These are phyloP conservation scores for Metschnikowia anglica DNA, from an alignment of 805 yeast genomes.

Conservation along the genomic window DNA sequence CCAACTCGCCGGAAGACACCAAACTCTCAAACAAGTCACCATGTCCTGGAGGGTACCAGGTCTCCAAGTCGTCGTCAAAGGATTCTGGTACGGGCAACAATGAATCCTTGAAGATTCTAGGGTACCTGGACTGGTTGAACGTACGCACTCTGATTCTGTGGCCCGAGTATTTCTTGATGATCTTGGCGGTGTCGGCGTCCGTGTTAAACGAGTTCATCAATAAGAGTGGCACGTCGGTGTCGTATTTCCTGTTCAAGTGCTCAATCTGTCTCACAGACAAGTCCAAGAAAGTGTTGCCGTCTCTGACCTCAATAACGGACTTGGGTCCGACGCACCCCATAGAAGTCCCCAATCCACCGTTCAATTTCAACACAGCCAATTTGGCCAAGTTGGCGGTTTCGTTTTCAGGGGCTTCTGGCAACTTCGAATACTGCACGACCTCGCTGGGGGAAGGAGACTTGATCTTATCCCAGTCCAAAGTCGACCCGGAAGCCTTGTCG, in stretches of 20 bases:
- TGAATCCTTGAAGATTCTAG: constrained; percentile 95
- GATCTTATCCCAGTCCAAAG: constrained; percentile 93
- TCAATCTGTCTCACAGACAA: constrained; percentile 96
- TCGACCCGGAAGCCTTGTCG: constrained; percentile 82
- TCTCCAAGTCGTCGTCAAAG: constrained; percentile 68
- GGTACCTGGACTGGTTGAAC: constrained; percentile 97
- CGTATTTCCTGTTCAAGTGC: constrained; percentile 84
- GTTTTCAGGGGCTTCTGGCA: constrained; percentile 31
- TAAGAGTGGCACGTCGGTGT: constrained; percentile 90
- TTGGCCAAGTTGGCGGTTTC: constrained; percentile 58
- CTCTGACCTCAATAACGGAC: constrained; percentile 97
- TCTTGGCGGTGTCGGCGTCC: constrained; percentile 89
- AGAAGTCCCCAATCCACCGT: constrained; percentile 98
- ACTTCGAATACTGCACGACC: constrained; percentile 72
- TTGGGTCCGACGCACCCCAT: constrained; percentile 99
- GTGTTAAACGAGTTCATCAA: constrained; percentile 99
- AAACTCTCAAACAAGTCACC: constrained; percentile 95
- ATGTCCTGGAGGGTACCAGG: constrained; percentile 99
- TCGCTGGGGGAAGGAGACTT: constrained; percentile 87
- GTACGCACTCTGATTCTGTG: constrained; percentile 94
- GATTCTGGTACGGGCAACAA: constrained; percentile 87
- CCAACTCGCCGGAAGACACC: constrained; percentile 87
- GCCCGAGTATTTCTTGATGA: constrained; percentile 94
- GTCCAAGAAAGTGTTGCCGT: constrained; percentile 95
- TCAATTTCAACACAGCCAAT: constrained; percentile 91